These are phyloP conservation scores for Mentha longifolia DNA, from an alignment of 257 asterid species.

Conservation along the genomic window DNA sequence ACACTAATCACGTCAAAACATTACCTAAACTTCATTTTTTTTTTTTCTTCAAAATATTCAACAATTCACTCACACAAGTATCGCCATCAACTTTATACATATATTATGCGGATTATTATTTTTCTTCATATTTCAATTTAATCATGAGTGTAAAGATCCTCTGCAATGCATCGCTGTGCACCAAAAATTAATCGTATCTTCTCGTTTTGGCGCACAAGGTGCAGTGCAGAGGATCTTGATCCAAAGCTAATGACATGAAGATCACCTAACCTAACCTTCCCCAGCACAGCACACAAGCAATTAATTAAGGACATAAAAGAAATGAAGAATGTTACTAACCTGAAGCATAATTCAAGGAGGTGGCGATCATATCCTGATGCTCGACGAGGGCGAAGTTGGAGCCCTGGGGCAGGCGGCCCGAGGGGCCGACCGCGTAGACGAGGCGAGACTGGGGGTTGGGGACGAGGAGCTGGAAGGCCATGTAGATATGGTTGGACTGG, in stretches of 20 bases:
- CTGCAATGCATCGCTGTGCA: too few relatives aligned
- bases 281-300: not conserved
- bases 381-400: conserved; percentile 43
- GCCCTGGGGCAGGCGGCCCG: conserved; percentile 43
- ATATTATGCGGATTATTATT: too few relatives aligned
- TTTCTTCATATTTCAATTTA: too few relatives aligned
- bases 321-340: conserved; percentile 46
- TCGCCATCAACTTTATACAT: not conserved
- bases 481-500: conserved; percentile 47
- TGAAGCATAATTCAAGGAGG: conserved; percentile 60
- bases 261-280: not conserved
- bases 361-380: conserved; percentile 50
- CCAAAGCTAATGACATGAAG: not conserved
- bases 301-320: not conserved
- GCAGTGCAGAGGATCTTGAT: too few relatives aligned
- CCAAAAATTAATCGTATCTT: too few relatives aligned
- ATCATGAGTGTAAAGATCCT: too few relatives aligned
- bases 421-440: conserved; percentile 68
- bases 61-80: not conserved
- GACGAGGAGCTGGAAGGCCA: conserved; percentile 60
- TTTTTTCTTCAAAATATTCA: not conserved
- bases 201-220: too few relatives aligned
- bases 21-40: not conserved
- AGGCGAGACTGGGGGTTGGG: conserved; percentile 51
- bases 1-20: not conserved